These are phyloP conservation scores for Phytophthora quininea DNA, from an alignment of 352 stramenopile species.

Conservation along the genomic window DNA sequence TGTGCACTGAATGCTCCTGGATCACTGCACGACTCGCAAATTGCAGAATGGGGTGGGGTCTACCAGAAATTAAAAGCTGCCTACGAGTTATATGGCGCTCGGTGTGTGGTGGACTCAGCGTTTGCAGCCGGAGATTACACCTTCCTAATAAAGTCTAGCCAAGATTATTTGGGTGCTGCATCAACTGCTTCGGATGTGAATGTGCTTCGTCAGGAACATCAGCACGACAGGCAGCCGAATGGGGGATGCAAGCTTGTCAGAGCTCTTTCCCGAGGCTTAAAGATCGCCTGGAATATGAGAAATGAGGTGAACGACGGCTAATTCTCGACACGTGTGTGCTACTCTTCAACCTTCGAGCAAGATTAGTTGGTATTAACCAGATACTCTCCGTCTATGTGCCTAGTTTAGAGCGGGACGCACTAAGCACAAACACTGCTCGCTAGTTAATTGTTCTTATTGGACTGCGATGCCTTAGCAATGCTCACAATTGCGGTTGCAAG, in stretches of 20 bases:
- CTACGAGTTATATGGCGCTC: background rate
- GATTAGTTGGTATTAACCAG: constrained; percentile 18
- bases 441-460: constrained; percentile 3
- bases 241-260: constrained; percentile 14
- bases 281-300: constrained; percentile 14
- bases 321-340: constrained; percentile 12
- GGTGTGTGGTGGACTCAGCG: constrained; percentile 15
- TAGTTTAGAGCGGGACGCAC: background rate
- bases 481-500: background rate
- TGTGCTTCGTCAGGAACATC: constrained; percentile 1
- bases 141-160: constrained; percentile 8
- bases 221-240: constrained; percentile 9
- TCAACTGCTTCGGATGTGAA: background rate
- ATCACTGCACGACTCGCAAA: constrained; percentile 35
- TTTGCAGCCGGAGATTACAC: constrained; percentile 8
- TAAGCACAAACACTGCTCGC: background rate
- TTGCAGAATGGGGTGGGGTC: constrained; percentile 7
- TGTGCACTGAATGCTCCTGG: constrained; percentile 34
- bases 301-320: constrained; percentile 13
- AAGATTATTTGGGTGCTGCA: constrained; percentile 1
- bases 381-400: background rate
- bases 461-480: background rate
- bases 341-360: constrained; percentile 14
- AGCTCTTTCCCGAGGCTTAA: constrained; percentile 13
- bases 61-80: constrained; percentile 3